These are phyloP conservation scores for Ensete ventricosum DNA, from an alignment of 176 grass and related monocot species.

Conservation along the genomic window DNA sequence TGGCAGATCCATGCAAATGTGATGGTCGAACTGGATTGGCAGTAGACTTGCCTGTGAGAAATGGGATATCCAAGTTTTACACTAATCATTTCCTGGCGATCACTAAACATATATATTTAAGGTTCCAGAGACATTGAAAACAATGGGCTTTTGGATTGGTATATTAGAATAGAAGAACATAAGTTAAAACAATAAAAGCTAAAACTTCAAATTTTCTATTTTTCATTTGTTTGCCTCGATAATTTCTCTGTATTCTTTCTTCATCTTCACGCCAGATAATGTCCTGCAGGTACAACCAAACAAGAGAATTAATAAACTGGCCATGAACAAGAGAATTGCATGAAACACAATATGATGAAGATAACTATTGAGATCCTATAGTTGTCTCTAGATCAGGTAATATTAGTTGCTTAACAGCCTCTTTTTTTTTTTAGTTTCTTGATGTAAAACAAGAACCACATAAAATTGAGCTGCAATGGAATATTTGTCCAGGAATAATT, in stretches of 20 bases:
- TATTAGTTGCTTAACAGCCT: too few relatives aligned
- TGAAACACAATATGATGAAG: not conserved
- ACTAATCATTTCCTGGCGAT: not conserved
- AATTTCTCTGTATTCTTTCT: slow-evolving; percentile 93
- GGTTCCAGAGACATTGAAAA: not conserved
- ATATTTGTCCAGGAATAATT: too few relatives aligned
- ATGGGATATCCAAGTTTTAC: not conserved
- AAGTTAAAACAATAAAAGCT: not conserved
- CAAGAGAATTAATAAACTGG: not conserved
- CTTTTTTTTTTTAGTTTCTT: too few relatives aligned
- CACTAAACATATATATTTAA: not conserved
- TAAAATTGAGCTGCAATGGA: too few relatives aligned
- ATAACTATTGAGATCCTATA: too few relatives aligned
- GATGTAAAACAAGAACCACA: too few relatives aligned
- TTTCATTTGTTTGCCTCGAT: slow-evolving; percentile 82
- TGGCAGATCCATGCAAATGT: not conserved
- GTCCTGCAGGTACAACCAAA: slow-evolving; percentile 41
- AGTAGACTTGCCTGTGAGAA: not conserved
- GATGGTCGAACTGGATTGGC: not conserved
- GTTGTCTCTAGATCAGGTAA: too few relatives aligned
- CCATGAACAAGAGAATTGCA: not conserved
- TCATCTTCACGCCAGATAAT: slow-evolving; percentile 87
- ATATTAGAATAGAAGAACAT: not conserved
- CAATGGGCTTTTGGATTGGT: not conserved
- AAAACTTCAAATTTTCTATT: not conserved